These are phyloP conservation scores for Fusarium buxicola DNA, from an alignment of 2,329 filamentous ascomycete genomes.

Conservation along the genomic window DNA sequence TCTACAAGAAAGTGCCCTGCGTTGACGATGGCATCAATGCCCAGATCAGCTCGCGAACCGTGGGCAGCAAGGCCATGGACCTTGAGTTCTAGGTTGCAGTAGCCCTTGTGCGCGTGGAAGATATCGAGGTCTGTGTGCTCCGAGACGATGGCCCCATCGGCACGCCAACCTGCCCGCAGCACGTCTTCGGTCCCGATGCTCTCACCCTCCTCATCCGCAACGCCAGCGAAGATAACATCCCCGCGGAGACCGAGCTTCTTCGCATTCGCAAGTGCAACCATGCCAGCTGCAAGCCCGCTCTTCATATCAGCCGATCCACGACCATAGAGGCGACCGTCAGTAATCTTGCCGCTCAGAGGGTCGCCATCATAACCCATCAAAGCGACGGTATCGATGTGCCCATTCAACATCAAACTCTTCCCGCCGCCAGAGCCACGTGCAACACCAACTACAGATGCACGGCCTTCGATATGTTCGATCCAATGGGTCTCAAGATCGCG, in stretches of 20 bases:
- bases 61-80: conserved; percentile 57
- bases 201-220: conserved; percentile 64
- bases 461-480: conserved; percentile 58
- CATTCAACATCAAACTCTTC: conserved; percentile 63
- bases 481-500: conserved; percentile 63
- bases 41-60: conserved; percentile 57
- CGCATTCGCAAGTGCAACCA: conserved; percentile 55
- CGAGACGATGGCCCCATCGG: conserved; percentile 62
- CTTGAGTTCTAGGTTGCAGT: conserved; percentile 58
- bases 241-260: conserved; percentile 56
- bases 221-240: conserved; percentile 64
- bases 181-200: conserved; percentile 64
- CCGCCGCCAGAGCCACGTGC: conserved; percentile 59
- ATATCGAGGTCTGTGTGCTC: conserved; percentile 60
- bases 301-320: conserved; percentile 65
- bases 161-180: conserved; percentile 62
- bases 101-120: conserved; percentile 62
- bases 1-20: conserved; percentile 60
- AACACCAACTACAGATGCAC: conserved; percentile 63
- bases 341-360: conserved; percentile 56
- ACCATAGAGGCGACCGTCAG: conserved; percentile 56
- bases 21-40: conserved; percentile 62
- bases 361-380: conserved; percentile 59
- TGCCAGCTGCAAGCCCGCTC: conserved; percentile 59
- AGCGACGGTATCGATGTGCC: conserved; percentile 65